Percentiles rank a stretch among this genome's conserved stretches.
phyloP scores from a whole-genome alignment of 1,139 yeast genomes.

The Geotrichum carabidarum region DNA sequence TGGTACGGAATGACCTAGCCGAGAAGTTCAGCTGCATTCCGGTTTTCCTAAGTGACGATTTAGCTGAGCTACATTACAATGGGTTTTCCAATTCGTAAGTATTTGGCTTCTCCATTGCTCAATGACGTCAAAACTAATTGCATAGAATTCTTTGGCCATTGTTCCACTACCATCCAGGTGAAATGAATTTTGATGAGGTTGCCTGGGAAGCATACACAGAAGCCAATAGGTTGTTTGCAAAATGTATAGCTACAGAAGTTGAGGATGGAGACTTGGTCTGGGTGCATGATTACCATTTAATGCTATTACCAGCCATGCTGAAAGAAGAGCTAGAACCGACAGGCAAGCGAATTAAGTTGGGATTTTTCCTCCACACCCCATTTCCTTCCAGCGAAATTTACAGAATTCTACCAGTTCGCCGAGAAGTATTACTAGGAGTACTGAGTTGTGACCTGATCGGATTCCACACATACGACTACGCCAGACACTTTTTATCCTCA shows the following conservation, averaged over 20 bases:
- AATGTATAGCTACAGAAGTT: constrained; percentile 63
- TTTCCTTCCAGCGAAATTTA: constrained; percentile 97
- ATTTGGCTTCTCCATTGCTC: not conserved
- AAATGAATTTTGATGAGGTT: constrained; percentile 93
- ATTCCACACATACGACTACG: constrained; percentile 98
- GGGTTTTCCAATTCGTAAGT: constrained; percentile 72
- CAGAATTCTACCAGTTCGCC: constrained; percentile 88
- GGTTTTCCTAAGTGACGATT: constrained; percentile 74
- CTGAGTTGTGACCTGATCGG: constrained; percentile 93
- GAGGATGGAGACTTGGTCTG: constrained; percentile 86
- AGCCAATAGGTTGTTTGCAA: constrained; percentile 82
- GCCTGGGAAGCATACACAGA: constrained; percentile 98
- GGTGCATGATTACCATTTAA: constrained; percentile 96
- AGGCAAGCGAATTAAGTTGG: constrained; percentile 61
- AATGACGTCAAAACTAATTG: not conserved
- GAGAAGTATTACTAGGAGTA: constrained; percentile 86
- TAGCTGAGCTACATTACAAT: constrained; percentile 94
- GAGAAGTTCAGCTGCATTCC: constrained; percentile 86
- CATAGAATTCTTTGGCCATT: constrained; percentile 85
- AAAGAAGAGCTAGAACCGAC: constrained; percentile 53
- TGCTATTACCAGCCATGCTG: constrained; percentile 90
- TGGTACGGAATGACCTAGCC: constrained; percentile 64
- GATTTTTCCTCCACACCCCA: constrained; percentile 95
- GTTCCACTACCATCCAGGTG: constrained; percentile 98
- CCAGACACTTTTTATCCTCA: constrained; percentile 91